Evolutionary conservation across 352 stramenopile genomes (phyloP), one percentile per base, ranked within the genome.

Genomic region (Phytophthora pistaciae): DNA sequence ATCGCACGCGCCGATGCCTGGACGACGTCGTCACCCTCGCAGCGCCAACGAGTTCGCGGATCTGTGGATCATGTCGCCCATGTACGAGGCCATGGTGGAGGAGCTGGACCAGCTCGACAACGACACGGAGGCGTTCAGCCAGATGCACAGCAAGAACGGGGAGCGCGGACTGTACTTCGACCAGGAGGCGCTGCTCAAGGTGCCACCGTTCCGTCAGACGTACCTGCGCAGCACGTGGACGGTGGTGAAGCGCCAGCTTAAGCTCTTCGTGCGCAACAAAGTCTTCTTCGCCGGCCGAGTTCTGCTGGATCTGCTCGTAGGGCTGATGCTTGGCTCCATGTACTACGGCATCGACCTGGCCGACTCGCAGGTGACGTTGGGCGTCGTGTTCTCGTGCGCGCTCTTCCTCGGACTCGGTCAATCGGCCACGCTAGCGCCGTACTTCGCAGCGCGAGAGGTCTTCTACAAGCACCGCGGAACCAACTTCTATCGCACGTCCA

Each of bases 381-480:
- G 93, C 27, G 78, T 96, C 23, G 67, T 97, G 8, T 98, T 97
- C 65, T 82, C 89, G 40, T 80, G 75, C 21, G 61, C 92, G 29
- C 78, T 98, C 14, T 97, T 94, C 60, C 77, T 93, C 11, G 83
- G 78, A 25, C 68, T 98, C 23, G 83, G 85, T 49, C 81, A 90
- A 20, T 88, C 95, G 18, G 62, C 90, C 13, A 79, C 84, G 25
- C 59, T 98, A 13, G 78, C 89, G 5, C 70, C 83, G 31, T 84
- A 94, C 58, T 74, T 85, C 27, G 65, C 78, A 76, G 50, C 89
- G 46, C 84, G 91, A 67, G 91, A 75, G 66, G 74, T 66, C 27
- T 91, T 83, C 73, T 97, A 97, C 77, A 97, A 96, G 68, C 92
- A 98, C 20, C 79, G 82, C 7, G 82, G 87, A 10, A 77, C 83